Evolutionary conservation across 805 yeast genomes (phyloP).

Genomic region (Kluyveromyces starmeri): DNA sequence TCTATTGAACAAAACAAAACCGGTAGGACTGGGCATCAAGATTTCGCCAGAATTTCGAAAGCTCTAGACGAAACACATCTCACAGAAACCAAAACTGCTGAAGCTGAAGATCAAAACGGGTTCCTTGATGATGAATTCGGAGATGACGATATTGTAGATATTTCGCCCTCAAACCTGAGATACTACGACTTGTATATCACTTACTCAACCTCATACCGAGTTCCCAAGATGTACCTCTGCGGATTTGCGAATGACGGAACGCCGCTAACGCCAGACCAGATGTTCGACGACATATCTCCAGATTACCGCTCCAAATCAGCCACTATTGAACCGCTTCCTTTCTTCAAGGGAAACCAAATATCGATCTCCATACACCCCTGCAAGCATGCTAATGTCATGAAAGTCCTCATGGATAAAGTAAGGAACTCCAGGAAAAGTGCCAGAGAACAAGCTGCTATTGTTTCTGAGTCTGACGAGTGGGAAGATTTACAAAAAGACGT

Average conservation of each 20-base stretch:
- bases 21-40: constrained; percentile 12
- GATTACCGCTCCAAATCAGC: constrained; percentile 95
- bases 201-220: constrained; percentile 90
- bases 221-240: constrained; percentile 86
- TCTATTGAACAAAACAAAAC: constrained; percentile 31
- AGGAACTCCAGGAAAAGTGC: constrained; percentile 42
- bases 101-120: constrained; percentile 15
- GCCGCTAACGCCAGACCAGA: constrained; percentile 77
- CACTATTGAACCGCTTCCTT: constrained; percentile 89
- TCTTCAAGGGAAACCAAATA: constrained; percentile 49
- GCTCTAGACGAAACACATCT: neutral
- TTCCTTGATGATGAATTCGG: constrained; percentile 37
- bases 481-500: constrained; percentile 40
- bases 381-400: constrained; percentile 91
- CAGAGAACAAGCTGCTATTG: constrained; percentile 31
- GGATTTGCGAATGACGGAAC: constrained; percentile 80
- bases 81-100: neutral
- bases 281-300: constrained; percentile 89
- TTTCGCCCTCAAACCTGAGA: constrained; percentile 42
- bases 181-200: constrained; percentile 84
- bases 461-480: constrained; percentile 35
- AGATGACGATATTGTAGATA: constrained; percentile 36
- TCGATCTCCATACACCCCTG: constrained; percentile 94
- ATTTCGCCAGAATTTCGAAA: constrained; percentile 1
- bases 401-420: constrained; percentile 69